Conservation (phyloP, 306 rosid genomes). For the Ziziphus jujuba region DNA sequence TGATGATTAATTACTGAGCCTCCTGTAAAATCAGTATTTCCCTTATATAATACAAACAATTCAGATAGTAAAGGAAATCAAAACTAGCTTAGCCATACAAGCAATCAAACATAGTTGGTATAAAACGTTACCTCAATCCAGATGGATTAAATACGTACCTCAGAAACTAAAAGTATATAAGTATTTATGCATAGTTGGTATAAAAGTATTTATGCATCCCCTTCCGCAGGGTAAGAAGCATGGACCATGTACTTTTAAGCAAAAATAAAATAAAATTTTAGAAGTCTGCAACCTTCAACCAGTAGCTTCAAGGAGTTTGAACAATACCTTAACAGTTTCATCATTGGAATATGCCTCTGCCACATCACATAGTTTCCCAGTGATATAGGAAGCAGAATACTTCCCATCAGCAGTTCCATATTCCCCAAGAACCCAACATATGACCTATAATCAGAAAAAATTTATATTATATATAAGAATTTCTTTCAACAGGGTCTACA, state of each 20-base stretch:
- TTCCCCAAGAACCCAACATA: constrained; percentile 98
- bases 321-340: constrained; percentile 81
- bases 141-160: neutral
- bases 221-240: neutral
- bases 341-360: constrained; percentile 95
- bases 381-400: constrained; percentile 72
- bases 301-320: neutral
- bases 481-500: constrained; percentile 5
- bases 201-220: neutral
- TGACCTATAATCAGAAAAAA: constrained; percentile 67
- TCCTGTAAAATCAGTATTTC: neutral
- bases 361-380: constrained; percentile 86
- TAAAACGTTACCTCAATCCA: neutral
- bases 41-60: neutral
- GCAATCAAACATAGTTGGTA: too few species aligned
- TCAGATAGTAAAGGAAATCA: neutral
- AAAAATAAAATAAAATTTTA: neutral
- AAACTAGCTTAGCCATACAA: neutral
- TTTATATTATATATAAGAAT: constrained; percentile 25
- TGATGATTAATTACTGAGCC: neutral
- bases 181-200: too few species aligned
- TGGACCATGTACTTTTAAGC: neutral
- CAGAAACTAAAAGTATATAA: too few species aligned
- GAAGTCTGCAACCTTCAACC: neutral
- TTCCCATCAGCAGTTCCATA: constrained; percentile 92